These are phyloP conservation scores for Phytophthora macrochlamydospora DNA, from an alignment of 352 stramenopile genomes.

Conservation along the genomic window DNA sequence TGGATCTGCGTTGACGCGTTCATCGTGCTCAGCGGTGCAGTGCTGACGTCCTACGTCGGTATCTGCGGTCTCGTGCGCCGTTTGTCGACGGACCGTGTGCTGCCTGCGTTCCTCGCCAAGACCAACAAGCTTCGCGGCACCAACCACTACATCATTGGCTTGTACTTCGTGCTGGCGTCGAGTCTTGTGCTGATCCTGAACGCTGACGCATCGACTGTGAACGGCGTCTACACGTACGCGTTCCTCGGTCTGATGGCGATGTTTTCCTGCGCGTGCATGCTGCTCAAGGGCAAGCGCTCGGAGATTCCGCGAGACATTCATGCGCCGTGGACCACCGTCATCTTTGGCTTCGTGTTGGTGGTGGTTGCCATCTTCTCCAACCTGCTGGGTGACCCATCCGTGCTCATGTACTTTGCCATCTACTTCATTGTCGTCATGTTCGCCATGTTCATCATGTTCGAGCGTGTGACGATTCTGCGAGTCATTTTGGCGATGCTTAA, in stretches of 20 bases:
- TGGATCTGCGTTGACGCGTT: conserved; percentile 85
- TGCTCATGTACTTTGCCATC: conserved; percentile 87
- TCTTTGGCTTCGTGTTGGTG: conserved; percentile 37
- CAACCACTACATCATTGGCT: conserved; percentile 77
- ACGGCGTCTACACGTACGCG: conserved; percentile 85
- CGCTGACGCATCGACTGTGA: conserved; percentile 70
- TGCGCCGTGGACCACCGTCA: conserved; percentile 52
- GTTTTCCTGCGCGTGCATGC: conserved; percentile 80
- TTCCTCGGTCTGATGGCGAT: conserved; percentile 86
- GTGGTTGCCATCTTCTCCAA: conserved; percentile 82
- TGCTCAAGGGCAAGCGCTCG: conserved; percentile 86
- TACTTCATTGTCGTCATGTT: conserved; percentile 81
- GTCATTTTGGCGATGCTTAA: conserved; percentile 66
- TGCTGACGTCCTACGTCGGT: conserved; percentile 84
- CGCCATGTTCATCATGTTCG: conserved; percentile 85
- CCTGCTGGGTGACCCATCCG: conserved; percentile 73
- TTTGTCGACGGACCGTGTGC: conserved; percentile 70
- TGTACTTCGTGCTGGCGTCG: conserved; percentile 69
- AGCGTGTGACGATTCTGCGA: conserved; percentile 83
- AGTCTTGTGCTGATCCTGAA: conserved; percentile 77
- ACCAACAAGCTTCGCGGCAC: conserved; percentile 69
- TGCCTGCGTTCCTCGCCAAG: conserved; percentile 57
- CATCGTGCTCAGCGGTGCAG: conserved; percentile 82
- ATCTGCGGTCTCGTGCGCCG: conserved; percentile 79
- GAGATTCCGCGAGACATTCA: conserved; percentile 71